Percentiles rank a stretch among this genome's conserved stretches.
These are phyloP conservation scores for Aureobasidium pullulans DNA, from an alignment of 2,329 filamentous ascomycete genomes.

Conservation along the genomic window DNA sequence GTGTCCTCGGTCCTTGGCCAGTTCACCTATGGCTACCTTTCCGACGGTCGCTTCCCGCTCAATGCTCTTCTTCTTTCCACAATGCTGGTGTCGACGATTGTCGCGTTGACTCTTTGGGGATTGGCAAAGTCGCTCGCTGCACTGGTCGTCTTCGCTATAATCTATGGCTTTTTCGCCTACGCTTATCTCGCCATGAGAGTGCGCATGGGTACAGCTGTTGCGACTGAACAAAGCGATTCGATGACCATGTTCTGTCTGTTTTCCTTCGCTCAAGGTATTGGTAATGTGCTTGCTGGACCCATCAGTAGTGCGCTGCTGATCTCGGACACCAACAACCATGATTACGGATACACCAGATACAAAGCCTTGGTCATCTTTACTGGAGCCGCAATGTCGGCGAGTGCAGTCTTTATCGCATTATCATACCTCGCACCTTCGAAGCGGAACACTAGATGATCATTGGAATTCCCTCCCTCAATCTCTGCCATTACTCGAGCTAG, in stretches of 20 bases:
- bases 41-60: slow-evolving; percentile 30
- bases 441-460: background rate
- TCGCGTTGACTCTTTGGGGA: slow-evolving; percentile 42
- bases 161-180: slow-evolving; percentile 40
- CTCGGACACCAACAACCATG: background rate
- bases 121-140: slow-evolving; percentile 30
- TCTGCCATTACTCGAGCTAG: background rate
- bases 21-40: slow-evolving; percentile 29
- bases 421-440: background rate
- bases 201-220: slow-evolving; percentile 22
- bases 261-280: slow-evolving; percentile 23
- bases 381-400: slow-evolving; percentile 14
- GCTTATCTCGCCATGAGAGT: slow-evolving; percentile 31
- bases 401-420: background rate
- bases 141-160: slow-evolving; percentile 34
- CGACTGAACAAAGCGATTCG: slow-evolving; percentile 18
- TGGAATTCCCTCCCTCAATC: background rate
- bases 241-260: slow-evolving; percentile 21
- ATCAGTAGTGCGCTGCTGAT: slow-evolving; percentile 20
- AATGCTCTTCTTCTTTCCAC: slow-evolving; percentile 29
- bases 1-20: slow-evolving; percentile 30
- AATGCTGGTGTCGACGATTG: slow-evolving; percentile 33
- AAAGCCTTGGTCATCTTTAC: slow-evolving; percentile 19
- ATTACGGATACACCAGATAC: slow-evolving; percentile 18
- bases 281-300: slow-evolving; percentile 23